Evolutionary conservation across 2,329 filamentous ascomycete genomes (phyloP), one percentile per base, ranked within the genome.

Genomic region (Colletotrichum godetiae): DNA sequence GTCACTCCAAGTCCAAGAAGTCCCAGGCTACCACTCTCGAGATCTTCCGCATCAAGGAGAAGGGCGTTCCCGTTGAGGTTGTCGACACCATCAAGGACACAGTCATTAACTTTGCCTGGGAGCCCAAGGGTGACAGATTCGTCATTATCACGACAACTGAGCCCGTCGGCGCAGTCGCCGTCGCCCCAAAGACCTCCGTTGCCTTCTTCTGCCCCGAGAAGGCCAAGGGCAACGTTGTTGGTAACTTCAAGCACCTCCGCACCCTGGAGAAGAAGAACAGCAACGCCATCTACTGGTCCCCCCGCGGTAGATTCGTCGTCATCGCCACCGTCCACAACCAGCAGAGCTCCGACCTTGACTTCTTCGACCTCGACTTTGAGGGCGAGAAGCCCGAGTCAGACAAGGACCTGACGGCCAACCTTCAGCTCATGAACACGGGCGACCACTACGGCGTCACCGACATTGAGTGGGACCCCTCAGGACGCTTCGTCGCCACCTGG

Each of bases 211-310:
- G 94, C 78, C 95, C 97, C 0, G 97, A 99, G 84, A 98, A 98
- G 88, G 87, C 91, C 80, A 99, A 98, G 90, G 94, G 89, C 33
- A 82, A 90, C 65, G 88, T 90, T 29, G 88, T 94, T 42, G 97
- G 97, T 76, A 98, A 97, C 88, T 99, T 98, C 90, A 97, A 96
- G 88, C 94, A 97, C 82, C 92, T 98, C 77, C 92, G 95, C 76
- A 98, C 95, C 10, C 88, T 98, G 68, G 97, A 99, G 79, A 98
- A 98, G 92, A 98, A 98, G 92, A 98, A 97, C 86, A 98, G 94
- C 90, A 99, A 99, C 81, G 95, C 94, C 76, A 99, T 99, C 81
- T 98, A 98, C 91, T 99, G 97, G 97, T 97, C 95, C 24, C 97
- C 97, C 29, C 94, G 93, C 83, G 97, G 97, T 67, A 93, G 97